Evolutionary conservation across 768 basidiomycete genomes (phyloP).

Genomic region (Russula virescens): DNA sequence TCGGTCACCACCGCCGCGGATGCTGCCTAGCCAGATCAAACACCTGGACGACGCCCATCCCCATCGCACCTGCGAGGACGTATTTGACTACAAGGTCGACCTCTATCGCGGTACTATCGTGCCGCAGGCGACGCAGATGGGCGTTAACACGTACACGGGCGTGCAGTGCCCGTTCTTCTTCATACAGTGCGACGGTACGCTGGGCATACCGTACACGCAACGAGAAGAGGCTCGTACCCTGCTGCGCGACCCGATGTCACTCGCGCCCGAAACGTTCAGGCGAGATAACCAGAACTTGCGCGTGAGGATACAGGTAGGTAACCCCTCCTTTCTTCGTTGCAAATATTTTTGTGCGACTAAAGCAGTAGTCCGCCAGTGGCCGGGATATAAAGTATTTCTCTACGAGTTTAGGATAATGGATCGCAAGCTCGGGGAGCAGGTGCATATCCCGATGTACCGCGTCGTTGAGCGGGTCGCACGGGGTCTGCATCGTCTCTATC

Average conservation of each 20-base stretch:
- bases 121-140: conserved; percentile 9
- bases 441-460: conserved; percentile 3
- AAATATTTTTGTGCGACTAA: no score
- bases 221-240: neutral
- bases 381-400: conserved; percentile 6
- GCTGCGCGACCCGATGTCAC: neutral
- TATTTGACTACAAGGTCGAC: conserved; percentile 5
- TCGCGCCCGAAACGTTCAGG: neutral
- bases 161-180: conserved; percentile 3
- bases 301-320: neutral
- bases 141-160: neutral
- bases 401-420: conserved; percentile 17
- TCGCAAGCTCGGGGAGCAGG: neutral
- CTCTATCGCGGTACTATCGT: conserved; percentile 8
- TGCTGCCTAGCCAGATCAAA: no score
- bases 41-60: no score
- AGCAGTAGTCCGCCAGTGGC: conserved; percentile 3
- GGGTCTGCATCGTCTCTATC: neutral
- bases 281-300: conserved; percentile 5
- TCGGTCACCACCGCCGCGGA: no score
- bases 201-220: conserved; percentile 10
- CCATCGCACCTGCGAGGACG: neutral
- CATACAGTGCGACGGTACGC: neutral
- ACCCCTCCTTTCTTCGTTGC: no score
- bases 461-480: conserved; percentile 9